phyloP scores from a whole-genome alignment of 75 land plant species.

The Chamaecyparis obtusa region DNA sequence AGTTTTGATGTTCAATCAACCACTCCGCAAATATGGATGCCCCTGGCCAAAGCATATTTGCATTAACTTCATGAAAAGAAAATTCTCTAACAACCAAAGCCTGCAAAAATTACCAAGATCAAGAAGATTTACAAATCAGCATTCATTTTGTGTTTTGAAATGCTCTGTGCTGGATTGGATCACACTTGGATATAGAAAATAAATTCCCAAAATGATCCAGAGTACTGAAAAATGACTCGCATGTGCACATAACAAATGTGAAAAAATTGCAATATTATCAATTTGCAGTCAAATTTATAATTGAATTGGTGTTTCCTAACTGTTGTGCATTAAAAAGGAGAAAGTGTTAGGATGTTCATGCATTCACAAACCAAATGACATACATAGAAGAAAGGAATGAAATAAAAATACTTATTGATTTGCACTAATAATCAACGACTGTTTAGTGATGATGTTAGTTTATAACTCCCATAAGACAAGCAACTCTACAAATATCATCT shows the following conservation, averaged over 20 bases:
- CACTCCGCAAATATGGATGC: constrained; percentile 83
- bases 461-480: background rate
- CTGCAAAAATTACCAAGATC: constrained; percentile 32
- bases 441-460: background rate
- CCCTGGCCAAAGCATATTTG: constrained; percentile 98
- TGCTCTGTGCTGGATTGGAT: background rate
- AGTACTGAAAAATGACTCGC: background rate
- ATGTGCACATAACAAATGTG: background rate
- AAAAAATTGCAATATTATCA: background rate
- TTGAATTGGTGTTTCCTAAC: background rate
- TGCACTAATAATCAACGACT: background rate
- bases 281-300: background rate
- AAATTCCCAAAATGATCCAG: background rate
- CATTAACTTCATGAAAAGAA: constrained; percentile 90
- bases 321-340: background rate
- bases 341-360: background rate
- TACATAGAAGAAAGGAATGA: background rate
- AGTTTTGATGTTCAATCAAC: constrained; percentile 57
- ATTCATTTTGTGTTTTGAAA: background rate
- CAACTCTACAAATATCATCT: background rate
- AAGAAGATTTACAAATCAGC: background rate
- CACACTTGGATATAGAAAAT: background rate
- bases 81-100: constrained; percentile 80
- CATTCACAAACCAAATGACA: background rate
- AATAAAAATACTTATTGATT: background rate